phyloP scores from a whole-genome alignment of 306 rosid species.

The Senna tora region DNA sequence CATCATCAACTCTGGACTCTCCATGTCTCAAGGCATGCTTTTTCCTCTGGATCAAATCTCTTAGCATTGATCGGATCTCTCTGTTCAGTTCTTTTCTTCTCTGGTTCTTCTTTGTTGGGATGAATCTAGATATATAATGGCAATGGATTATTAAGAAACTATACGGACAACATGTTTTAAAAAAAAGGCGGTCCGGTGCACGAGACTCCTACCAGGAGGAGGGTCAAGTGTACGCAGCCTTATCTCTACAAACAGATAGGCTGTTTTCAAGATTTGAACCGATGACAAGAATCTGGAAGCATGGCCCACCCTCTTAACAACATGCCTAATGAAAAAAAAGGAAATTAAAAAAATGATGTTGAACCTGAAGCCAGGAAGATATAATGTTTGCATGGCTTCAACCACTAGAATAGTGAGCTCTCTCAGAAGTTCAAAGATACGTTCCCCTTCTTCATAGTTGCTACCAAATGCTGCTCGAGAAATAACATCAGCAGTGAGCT shows the following conservation, averaged over 20 bases:
- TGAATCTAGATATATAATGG: constrained; percentile 41
- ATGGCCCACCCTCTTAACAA: no score
- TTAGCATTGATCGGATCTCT: constrained; percentile 46
- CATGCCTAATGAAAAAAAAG: no score
- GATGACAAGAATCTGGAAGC: no score
- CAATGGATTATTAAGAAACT: background rate
- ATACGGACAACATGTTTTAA: background rate
- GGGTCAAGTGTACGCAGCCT: no score
- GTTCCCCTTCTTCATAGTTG: constrained; percentile 53
- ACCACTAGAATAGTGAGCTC: constrained; percentile 45
- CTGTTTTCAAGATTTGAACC: no score
- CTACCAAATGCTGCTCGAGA: constrained; percentile 55
- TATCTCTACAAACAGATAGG: no score
- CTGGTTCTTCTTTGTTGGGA: constrained; percentile 53
- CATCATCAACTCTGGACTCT: constrained; percentile 47
- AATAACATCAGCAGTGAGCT: constrained; percentile 49
- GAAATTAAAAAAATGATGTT: background rate
- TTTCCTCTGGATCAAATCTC: constrained; percentile 45
- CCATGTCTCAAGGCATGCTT: constrained; percentile 32
- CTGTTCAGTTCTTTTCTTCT: constrained; percentile 50
- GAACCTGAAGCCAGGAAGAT: constrained; percentile 60
- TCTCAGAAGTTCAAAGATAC: constrained; percentile 51
- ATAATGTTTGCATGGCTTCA: constrained; percentile 56
- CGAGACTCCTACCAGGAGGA: no score
- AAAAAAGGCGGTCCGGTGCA: no score